Conservation (phyloP, 306 rosid species). For the Argentina anserina region DNA sequence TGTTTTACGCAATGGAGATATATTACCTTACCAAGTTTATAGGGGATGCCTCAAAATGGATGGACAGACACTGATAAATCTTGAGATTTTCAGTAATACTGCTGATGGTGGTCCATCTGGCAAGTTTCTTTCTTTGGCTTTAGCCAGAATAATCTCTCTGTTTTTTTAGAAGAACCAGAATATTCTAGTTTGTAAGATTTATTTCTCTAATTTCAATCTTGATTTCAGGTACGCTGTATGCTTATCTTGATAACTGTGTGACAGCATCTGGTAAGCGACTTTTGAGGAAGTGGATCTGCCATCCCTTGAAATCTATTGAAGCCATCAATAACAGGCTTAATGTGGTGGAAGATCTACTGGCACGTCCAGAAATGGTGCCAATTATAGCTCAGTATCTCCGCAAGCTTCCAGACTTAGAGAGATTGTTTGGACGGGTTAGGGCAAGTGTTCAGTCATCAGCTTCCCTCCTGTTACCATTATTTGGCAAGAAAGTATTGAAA, state of each 20-base stretch:
- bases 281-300: slow-evolving; percentile 89
- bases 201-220: slow-evolving; percentile 22
- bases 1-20: slow-evolving; percentile 65
- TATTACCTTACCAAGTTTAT: slow-evolving; percentile 76
- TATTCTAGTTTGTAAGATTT: not conserved
- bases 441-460: slow-evolving; percentile 64
- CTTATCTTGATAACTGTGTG: slow-evolving; percentile 73
- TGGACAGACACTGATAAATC: slow-evolving; percentile 89
- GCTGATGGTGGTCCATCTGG: slow-evolving; percentile 87
- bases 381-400: slow-evolving; percentile 65
- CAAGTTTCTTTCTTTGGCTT: slow-evolving; percentile 34
- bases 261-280: slow-evolving; percentile 87
- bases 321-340: slow-evolving; percentile 75
- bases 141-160: slow-evolving; percentile 9
- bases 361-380: slow-evolving; percentile 47
- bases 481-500: slow-evolving; percentile 70
- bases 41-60: slow-evolving; percentile 90
- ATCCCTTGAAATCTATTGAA: slow-evolving; percentile 68
- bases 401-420: slow-evolving; percentile 81
- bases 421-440: slow-evolving; percentile 76
- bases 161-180: too few species aligned
- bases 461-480: slow-evolving; percentile 56
- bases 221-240: slow-evolving; percentile 76
- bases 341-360: slow-evolving; percentile 63
- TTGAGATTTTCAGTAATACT: slow-evolving; percentile 80